phyloP scores from a whole-genome alignment of 2,329 filamentous ascomycete genomes.

The Botrytis cinerea region DNA sequence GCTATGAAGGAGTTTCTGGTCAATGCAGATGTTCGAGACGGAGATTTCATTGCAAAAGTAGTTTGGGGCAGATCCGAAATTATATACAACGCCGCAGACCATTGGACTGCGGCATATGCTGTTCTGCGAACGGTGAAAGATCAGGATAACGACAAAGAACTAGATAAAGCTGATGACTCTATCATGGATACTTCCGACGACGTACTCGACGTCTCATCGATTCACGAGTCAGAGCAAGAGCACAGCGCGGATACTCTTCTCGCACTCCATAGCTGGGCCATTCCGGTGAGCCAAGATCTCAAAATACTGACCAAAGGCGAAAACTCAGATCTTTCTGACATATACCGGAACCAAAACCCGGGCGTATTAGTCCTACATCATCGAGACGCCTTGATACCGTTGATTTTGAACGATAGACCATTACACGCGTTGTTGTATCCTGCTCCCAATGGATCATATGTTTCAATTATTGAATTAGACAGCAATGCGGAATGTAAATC shows the following conservation, averaged over 20 bases:
- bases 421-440: constrained; percentile 15
- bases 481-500: not conserved
- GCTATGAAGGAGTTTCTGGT: not conserved
- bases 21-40: not conserved
- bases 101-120: constrained; percentile 3
- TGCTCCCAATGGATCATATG: not conserved
- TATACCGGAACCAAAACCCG: not conserved
- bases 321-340: not conserved
- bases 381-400: constrained; percentile 1
- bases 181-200: constrained; percentile 1
- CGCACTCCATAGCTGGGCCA: constrained; percentile 3
- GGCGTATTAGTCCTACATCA: not conserved
- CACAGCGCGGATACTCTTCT: not conserved
- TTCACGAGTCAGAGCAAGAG: no score
- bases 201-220: not conserved
- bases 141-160: not conserved
- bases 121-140: not conserved
- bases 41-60: constrained; percentile 8
- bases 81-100: not conserved
- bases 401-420: constrained; percentile 3
- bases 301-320: not conserved
- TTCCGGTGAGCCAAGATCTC: not conserved
- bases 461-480: not conserved
- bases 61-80: not conserved
- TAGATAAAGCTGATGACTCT: not conserved